A percentile compares a stretch with the other conserved stretches of the same genome.
phyloP scores from a whole-genome alignment of 1,284 basidiomycete species.

The Trichosporon faecale region DNA sequence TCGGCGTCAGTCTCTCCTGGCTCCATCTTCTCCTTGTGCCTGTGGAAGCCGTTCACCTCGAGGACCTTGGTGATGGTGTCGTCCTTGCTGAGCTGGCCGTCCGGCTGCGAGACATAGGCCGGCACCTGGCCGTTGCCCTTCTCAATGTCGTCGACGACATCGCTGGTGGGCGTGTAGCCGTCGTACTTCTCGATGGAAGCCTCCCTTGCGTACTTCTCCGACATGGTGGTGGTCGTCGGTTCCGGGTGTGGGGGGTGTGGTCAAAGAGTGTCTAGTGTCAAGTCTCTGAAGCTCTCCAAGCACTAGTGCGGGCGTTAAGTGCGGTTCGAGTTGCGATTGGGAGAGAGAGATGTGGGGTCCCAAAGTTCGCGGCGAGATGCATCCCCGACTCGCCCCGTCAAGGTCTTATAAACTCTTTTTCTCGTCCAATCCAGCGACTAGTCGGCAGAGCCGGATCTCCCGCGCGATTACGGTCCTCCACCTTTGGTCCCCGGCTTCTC shows the following conservation, averaged over 20 bases:
- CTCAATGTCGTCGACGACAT: not conserved
- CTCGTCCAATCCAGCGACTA: not conserved
- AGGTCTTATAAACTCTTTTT: not conserved
- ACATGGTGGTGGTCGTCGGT: not conserved
- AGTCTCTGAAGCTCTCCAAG: not conserved
- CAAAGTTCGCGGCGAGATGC: not conserved
- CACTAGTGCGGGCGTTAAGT: not conserved
- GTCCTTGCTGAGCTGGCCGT: slow-evolving; percentile 1
- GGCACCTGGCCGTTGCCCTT: not conserved
- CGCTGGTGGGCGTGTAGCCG: not conserved
- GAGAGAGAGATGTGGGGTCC: not conserved
- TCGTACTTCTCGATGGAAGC: not conserved
- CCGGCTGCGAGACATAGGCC: not conserved
- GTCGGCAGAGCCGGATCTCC: not conserved
- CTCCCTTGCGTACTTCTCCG: not conserved
- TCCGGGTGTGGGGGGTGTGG: not conserved
- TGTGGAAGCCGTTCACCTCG: slow-evolving; percentile 7
- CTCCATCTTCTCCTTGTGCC: not conserved
- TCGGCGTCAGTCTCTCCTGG: slow-evolving; percentile 16
- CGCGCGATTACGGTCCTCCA: not conserved
- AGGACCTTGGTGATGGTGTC: slow-evolving; percentile 12
- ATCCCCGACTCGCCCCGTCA: not conserved
- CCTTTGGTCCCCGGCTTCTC: not conserved
- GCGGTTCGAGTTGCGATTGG: not conserved
- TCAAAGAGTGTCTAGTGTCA: not conserved